Base-by-base conservation (phyloP, 2,329 filamentous ascomycete genomes). In the Fusarium euwallaceae region DNA sequence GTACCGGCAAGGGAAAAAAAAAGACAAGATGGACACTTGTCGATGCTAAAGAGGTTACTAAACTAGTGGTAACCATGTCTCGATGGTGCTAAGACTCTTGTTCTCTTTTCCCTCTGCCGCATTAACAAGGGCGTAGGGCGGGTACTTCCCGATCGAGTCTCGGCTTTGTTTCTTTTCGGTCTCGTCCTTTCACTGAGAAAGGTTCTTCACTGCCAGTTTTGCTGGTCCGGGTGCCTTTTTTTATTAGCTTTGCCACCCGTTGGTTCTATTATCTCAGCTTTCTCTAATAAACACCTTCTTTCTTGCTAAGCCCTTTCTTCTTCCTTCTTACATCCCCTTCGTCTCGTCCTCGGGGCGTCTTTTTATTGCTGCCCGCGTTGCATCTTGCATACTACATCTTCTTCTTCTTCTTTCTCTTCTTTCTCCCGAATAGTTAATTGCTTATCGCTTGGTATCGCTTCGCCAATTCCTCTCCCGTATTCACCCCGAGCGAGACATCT, bases 221-320 rank as follows among this genome's bases (percentile, higher is more conserved):
- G 45, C 14, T 51, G 45, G 45, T 3, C 45, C 41, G 45, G 67
- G 61, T 37, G 45, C 29, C 20, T 17, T 36, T 29, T 53, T 63
- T 17, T n/a, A 22, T 53, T 63, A 27, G 32, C 27, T 71, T 70
- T 73, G 71, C 71, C 71, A 73, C 71, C 32, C 53, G 39, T 9
- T 53, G 43, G 43, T 48, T 48, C 43, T 48, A 48, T 48, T 45
- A 64, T 37, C 32, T 62, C 66, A 73, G 70, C 73, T 66, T 64
- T 74, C 63, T 53, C 43, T 41, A 73, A 72, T 66, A 45, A 20
- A 36, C n/a, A 17, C 34, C n/a, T 39, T 41, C 34, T 20, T 32
- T 51, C 67, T 61, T 71, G 36, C 22, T 62, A 62, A 69, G 27
- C 27, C 24, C 27, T 62, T 56, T 8, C n/a, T 51, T 27, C 34